These are phyloP conservation scores for Penicillium macrosclerotiorum DNA, from an alignment of 495 filamentous ascomycete genomes.

Conservation along the genomic window DNA sequence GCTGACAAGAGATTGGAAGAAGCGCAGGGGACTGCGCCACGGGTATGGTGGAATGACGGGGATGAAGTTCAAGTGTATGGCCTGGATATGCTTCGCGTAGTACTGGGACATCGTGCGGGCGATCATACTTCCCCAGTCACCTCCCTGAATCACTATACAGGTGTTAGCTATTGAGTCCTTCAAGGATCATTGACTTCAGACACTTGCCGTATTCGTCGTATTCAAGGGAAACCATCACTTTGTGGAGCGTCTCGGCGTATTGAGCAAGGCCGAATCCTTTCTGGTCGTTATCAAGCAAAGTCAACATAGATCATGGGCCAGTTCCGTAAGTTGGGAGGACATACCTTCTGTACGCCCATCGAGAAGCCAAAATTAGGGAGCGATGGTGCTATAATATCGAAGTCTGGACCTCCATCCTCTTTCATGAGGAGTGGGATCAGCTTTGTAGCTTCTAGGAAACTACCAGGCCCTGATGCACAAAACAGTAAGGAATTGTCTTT, in stretches of 20 bases:
- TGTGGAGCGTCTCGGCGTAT: conserved; percentile 43
- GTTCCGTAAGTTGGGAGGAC: too few relatives aligned
- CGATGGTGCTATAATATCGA: conserved; percentile 68
- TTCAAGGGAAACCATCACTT: conserved; percentile 41
- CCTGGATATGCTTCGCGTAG: conserved; percentile 41
- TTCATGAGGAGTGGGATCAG: conserved; percentile 57
- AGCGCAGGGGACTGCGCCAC: conserved; percentile 32
- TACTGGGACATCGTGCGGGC: conserved; percentile 37
- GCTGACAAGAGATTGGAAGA: conserved; percentile 31
- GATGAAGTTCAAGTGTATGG: conserved; percentile 45
- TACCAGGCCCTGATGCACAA: conserved; percentile 57
- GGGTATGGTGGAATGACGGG: conserved; percentile 32
- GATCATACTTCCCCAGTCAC: conserved; percentile 50
- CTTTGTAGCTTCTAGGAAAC: conserved; percentile 64
- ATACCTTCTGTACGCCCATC: conserved; percentile 47
- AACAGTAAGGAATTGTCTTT: not conserved
- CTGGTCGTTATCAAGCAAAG: conserved; percentile 23
- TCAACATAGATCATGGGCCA: too few relatives aligned
- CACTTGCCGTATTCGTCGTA: conserved; percentile 44
- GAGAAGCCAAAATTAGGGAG: conserved; percentile 74
- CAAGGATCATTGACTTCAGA: too few relatives aligned
- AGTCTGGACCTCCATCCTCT: conserved; percentile 49
- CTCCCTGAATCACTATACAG: conserved; percentile 45
- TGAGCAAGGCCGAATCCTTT: conserved; percentile 42
- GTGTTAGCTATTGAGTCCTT: conserved; percentile 9